Evolutionary conservation across 805 yeast species (phyloP), one percentile per base, ranked within the genome.

Genomic region (Ogataea pilisensis): DNA sequence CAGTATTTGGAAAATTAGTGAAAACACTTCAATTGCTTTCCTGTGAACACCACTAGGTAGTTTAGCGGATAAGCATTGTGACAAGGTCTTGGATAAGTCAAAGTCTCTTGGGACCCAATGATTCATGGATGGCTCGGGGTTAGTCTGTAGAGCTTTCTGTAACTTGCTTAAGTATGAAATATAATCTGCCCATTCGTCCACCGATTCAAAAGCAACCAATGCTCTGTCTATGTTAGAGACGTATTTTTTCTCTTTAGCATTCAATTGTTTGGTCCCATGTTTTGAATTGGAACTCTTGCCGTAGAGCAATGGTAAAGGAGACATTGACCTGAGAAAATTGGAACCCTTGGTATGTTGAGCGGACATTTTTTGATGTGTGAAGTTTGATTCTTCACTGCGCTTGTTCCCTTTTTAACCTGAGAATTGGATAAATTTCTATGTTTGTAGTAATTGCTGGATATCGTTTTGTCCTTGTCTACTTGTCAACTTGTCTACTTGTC

Each of bases 181-280:
- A 60, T 91, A 89, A 59, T 93, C 99, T 12, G 99, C 98, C 99
- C 99, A 93, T 66, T 93, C 99, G 25, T 80, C 85, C 2, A 89
- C 83, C 2, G 85, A 66, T 38, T 87, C 96, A 66, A 91, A 91
- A 16, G 77, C 70, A 6, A 75, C 72, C 18, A 93, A 67, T 0
- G 93, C 86, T 49, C 81, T 76, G 38, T 85, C 91, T 11, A 91
- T 73, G 42, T 73, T 79, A n/a, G 76, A 69, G 17, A 70, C 66
- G 55, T 80, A 83, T 44, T 84, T 79, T 64, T 77, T 83, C 55
- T 84, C 90, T 53, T 80, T 79, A 1, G 89, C 63, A 39, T 72
- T 75, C 54, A 76, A 48, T 39, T 57, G 59, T 31, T 47, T 53
- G 19, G 39, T 29, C 8, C 69, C 44, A 28, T 50, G 53, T 17